Evolutionary conservation across 371 early-diverging fungal genomes (phyloP), one percentile per base, ranked within the genome.

Genomic region (Mucor saturninus): DNA sequence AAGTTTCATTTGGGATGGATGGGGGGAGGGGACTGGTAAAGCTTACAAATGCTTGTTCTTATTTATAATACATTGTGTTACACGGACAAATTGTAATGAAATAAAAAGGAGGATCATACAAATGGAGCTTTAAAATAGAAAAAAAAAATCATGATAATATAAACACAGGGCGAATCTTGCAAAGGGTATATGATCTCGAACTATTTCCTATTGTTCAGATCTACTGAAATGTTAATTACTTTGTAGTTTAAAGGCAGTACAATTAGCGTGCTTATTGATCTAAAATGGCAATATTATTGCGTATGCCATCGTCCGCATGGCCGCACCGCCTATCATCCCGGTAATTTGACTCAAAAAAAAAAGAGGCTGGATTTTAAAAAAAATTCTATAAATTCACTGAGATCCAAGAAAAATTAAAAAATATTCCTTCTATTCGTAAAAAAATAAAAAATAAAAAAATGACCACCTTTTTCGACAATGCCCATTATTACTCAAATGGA

Each of bases 401-500:
- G 46, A 46, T 21, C 21, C 21, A 21, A 3, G 31, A 28, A 4
- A 32, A 29, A 7, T 29, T 31, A 9, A 7, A 5, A 21, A 21
- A 21, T 21, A 28, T 50, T 2, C 10, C 5, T 30, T 30, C 13
- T 13, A 9, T 50, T 30, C 4, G 28, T 50, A 3, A 30, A 8
- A 8, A 3, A 40, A 9, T 14, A 35, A n/a, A 14, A 21, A 21
- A 48, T 21, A 21, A 2, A 40, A 7, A 31, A 30, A 58, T 58
- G 57, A 50, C 58, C 14, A 38, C 54, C 5, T 58, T 58, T 15
- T 46, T 45, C 15, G 64, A 64, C 26, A 57, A 64, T 21, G 45
- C 58, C 7, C 40, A 53, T 29, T 57, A 45, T 26, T 58, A 43
- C 13, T 28, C 54, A n/a, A 42, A 5, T 4, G 40, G 52, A 26